phyloP scores from a whole-genome alignment of 177 flowering plant species.

The Vitis hybrid region DNA sequence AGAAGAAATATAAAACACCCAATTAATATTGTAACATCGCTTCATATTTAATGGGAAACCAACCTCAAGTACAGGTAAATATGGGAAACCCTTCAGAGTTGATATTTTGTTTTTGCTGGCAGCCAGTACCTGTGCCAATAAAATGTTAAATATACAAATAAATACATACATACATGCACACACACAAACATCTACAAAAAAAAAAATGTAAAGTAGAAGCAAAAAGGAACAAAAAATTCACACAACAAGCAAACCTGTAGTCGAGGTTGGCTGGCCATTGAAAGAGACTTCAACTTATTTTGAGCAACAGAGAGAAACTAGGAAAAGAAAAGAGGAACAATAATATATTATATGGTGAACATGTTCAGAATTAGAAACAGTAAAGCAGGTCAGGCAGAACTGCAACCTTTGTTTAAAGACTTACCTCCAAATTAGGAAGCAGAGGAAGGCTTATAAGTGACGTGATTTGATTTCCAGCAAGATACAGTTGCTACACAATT shows the following conservation, averaged over 20 bases:
- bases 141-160: neutral
- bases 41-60: conserved; percentile 12
- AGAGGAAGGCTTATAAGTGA: conserved; percentile 90
- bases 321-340: conserved; percentile 11
- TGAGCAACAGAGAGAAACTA: conserved; percentile 99
- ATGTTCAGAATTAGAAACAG: neutral
- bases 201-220: neutral
- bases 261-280: conserved; percentile 98
- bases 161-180: neutral
- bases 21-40: too few relatives aligned
- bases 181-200: too few relatives aligned
- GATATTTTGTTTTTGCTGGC: conserved; percentile 97
- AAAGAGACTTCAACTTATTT: conserved; percentile 87
- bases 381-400: neutral
- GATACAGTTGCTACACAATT: conserved; percentile 85
- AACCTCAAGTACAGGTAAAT: conserved; percentile 96
- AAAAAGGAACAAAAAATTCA: neutral
- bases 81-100: conserved; percentile 91
- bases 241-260: conserved; percentile 65
- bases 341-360: neutral
- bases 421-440: conserved; percentile 97
- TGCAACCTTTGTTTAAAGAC: conserved; percentile 1
- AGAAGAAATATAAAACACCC: too few relatives aligned
- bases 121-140: conserved; percentile 72
- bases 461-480: conserved; percentile 98